These are phyloP conservation scores for Atkinsonella texensis DNA, from an alignment of 2,329 filamentous ascomycete species.

Conservation along the genomic window DNA sequence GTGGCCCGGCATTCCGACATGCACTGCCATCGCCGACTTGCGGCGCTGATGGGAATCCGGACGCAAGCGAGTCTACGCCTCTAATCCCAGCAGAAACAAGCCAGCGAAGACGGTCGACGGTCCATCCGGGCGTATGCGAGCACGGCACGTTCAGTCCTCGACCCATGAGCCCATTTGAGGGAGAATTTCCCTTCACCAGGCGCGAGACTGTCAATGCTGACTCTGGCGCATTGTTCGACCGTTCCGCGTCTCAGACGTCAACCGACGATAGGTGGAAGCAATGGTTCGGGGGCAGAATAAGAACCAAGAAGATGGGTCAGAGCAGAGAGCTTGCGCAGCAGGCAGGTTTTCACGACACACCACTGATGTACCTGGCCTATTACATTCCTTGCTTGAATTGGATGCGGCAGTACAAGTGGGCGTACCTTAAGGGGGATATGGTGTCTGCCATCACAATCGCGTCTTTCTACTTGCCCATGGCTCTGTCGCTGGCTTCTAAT, in stretches of 20 bases:
- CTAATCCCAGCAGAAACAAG: slow-evolving; percentile 24
- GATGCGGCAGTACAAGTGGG: slow-evolving; percentile 75
- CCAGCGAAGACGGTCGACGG: slow-evolving; percentile 9
- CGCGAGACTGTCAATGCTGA: slow-evolving; percentile 21
- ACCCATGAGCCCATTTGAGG: slow-evolving; percentile 35
- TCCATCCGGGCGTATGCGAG: slow-evolving; percentile 39
- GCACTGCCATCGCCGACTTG: slow-evolving; percentile 4
- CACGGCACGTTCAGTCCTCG: slow-evolving; percentile 70
- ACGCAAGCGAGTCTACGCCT: slow-evolving; percentile 37
- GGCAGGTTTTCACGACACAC: slow-evolving; percentile 62
- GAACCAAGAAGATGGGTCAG: slow-evolving; percentile 57
- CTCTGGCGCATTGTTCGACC: slow-evolving; percentile 24
- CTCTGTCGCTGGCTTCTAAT: slow-evolving; percentile 83
- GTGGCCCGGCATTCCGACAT: slow-evolving; percentile 7
- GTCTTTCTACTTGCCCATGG: slow-evolving; percentile 98
- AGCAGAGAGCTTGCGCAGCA: slow-evolving; percentile 59
- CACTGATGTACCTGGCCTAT: slow-evolving; percentile 80
- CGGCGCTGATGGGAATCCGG: slow-evolving; percentile 10
- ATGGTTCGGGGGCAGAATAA: slow-evolving; percentile 38
- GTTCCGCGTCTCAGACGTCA: slow-evolving; percentile 24
- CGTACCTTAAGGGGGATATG: slow-evolving; percentile 75
- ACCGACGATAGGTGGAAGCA: slow-evolving; percentile 34
- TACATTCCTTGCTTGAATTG: slow-evolving; percentile 88
- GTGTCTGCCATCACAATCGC: slow-evolving; percentile 87
- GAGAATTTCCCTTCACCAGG: slow-evolving; percentile 20